These are phyloP conservation scores for Dimargaris cristalligena DNA, from an alignment of 192 early-diverging fungal genomes.

Conservation along the genomic window DNA sequence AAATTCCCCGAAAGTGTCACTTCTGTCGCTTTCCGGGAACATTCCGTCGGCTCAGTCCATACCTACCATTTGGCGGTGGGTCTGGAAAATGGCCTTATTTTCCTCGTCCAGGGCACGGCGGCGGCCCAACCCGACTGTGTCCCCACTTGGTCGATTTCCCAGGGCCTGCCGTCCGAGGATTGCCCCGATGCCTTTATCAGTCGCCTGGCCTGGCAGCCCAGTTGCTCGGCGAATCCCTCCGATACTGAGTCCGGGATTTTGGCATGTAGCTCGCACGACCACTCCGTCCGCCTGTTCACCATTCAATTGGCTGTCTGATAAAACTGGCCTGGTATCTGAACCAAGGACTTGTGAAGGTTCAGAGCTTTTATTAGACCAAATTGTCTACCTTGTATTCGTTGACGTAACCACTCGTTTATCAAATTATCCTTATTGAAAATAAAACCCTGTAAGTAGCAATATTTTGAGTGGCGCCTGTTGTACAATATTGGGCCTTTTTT, in stretches of 20 bases:
- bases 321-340: too few species aligned
- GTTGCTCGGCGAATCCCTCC: not conserved
- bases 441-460: too few species aligned
- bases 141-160: conserved; percentile 19
- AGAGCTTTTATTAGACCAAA: too few species aligned
- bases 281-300: conserved; percentile 49
- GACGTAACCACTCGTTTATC: too few species aligned
- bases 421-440: too few species aligned
- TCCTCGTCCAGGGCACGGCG: conserved; percentile 28
- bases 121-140: conserved; percentile 14
- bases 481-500: too few species aligned
- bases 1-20: conserved; percentile 71
- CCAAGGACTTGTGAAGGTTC: too few species aligned
- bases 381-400: too few species aligned
- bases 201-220: conserved; percentile 47
- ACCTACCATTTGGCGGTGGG: conserved; percentile 64
- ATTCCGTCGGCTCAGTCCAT: conserved; percentile 19
- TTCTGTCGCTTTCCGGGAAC: conserved; percentile 65
- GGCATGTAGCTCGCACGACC: conserved; percentile 55
- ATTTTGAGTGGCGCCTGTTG: too few species aligned
- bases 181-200: conserved; percentile 38
- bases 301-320: conserved; percentile 13
- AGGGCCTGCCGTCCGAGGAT: conserved; percentile 30
- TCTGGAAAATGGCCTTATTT: conserved; percentile 61
- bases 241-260: conserved; percentile 14